Evolutionary conservation across 495 filamentous ascomycete genomes (phyloP).

Genomic region (Xylaria scruposa): DNA sequence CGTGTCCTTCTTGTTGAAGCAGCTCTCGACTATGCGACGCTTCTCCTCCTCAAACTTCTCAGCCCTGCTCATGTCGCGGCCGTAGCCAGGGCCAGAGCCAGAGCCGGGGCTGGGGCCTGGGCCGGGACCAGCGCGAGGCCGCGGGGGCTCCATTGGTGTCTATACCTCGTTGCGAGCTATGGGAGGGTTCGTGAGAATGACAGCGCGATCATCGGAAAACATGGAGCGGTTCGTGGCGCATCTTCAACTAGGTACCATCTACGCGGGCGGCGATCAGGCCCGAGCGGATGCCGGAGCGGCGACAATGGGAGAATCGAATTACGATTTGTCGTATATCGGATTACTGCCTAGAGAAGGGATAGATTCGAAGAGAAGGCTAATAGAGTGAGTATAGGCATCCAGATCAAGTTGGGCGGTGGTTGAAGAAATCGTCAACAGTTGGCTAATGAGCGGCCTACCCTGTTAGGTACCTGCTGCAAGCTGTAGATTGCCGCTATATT

Average conservation of each 20-base stretch:
- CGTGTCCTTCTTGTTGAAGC: constrained; percentile 85
- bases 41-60: constrained; percentile 97
- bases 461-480: neutral
- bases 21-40: constrained; percentile 87
- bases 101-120: constrained; percentile 19
- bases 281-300: neutral
- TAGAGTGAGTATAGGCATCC: constrained; percentile 7
- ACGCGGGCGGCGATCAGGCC: constrained; percentile 1
- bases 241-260: constrained; percentile 32
- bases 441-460: neutral
- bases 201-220: constrained; percentile 29
- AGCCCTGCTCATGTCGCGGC: constrained; percentile 68
- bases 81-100: constrained; percentile 31
- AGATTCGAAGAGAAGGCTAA: neutral
- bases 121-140: constrained; percentile 29
- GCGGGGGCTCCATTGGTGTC: constrained; percentile 38
- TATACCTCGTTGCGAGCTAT: constrained; percentile 16
- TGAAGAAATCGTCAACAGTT: constrained; percentile 8
- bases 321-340: neutral
- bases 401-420: neutral
- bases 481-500: neutral
- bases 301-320: constrained; percentile 29
- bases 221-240: constrained; percentile 36
- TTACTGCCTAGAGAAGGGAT: neutral
- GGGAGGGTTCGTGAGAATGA: constrained; percentile 34